Percentiles rank a stretch among this genome's conserved stretches.
phyloP scores from a whole-genome alignment of 176 grass and related monocot species.

The Oryza meyeriana region DNA sequence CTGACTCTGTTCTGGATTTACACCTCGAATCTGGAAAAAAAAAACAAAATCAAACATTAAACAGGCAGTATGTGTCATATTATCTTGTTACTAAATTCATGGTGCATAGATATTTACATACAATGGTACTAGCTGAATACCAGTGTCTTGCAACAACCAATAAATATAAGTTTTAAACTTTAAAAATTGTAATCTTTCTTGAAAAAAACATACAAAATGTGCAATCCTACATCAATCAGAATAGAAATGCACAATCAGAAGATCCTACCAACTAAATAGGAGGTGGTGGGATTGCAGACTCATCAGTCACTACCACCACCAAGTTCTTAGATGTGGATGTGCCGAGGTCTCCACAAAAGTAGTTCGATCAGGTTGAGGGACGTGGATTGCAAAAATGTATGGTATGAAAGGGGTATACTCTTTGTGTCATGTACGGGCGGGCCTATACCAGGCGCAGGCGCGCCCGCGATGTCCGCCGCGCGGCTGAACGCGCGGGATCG shows the following conservation, averaged over 20 bases:
- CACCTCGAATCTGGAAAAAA: constrained; percentile 53
- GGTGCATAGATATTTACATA: background rate
- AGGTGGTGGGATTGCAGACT: no score
- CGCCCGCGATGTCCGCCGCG: no score
- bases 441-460: no score
- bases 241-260: background rate
- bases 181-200: background rate
- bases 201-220: background rate
- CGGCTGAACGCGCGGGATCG: no score
- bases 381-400: no score
- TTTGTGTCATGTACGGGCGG: no score
- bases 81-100: background rate
- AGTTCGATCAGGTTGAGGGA: no score
- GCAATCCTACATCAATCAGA: background rate
- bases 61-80: background rate
- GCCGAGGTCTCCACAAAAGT: no score
- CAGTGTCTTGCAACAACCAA: background rate
- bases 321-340: no score
- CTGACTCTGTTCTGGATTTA: constrained; percentile 69
- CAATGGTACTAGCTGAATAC: background rate
- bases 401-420: no score
- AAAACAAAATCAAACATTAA: constrained; percentile 17
- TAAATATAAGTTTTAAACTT: background rate
- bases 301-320: no score
- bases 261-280: no score